A percentile compares a stretch with the other conserved stretches of the same genome.
Conservation (phyloP, 805 yeast genomes). For the Sugiyamaella americana region DNA sequence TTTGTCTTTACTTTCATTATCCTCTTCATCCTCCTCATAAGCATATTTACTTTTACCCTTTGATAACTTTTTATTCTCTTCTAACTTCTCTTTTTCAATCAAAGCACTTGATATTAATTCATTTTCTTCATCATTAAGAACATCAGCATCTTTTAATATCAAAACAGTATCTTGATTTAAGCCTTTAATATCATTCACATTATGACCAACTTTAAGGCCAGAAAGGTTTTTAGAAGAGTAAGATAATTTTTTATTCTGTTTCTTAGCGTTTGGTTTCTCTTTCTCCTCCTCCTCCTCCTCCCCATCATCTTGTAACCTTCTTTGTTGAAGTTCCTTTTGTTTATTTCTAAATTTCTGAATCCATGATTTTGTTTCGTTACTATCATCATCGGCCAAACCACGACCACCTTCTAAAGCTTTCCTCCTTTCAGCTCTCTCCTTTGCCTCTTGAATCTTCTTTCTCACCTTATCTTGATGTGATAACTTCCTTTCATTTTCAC, state of each 20-base stretch:
- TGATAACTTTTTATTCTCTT: conserved; percentile 14
- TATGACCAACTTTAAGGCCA: conserved; percentile 43
- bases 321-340: conserved; percentile 15
- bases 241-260: conserved; percentile 8
- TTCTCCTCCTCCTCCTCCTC: conserved; percentile 20
- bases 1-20: conserved; percentile 23
- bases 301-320: conserved; percentile 10
- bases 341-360: conserved; percentile 31
- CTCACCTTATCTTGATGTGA: conserved; percentile 24
- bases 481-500: conserved; percentile 31
- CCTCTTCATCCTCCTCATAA: conserved; percentile 25
- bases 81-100: conserved; percentile 31
- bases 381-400: conserved; percentile 27
- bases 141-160: conserved; percentile 49
- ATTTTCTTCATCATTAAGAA: conserved; percentile 30
- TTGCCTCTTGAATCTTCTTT: conserved; percentile 21
- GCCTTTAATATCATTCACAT: conserved; percentile 35
- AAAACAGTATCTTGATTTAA: conserved; percentile 42
- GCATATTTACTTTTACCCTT: conserved; percentile 32
- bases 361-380: conserved; percentile 40
- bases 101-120: conserved; percentile 39
- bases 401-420: conserved; percentile 24
- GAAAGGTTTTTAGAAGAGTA: conserved; percentile 31
- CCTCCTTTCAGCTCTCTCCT: conserved; percentile 22
- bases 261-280: conserved; percentile 11